A percentile compares a stretch with the other conserved stretches of the same genome.
These are phyloP conservation scores for Russula griseocarnosa DNA, from an alignment of 768 basidiomycete genomes.

Conservation along the genomic window DNA sequence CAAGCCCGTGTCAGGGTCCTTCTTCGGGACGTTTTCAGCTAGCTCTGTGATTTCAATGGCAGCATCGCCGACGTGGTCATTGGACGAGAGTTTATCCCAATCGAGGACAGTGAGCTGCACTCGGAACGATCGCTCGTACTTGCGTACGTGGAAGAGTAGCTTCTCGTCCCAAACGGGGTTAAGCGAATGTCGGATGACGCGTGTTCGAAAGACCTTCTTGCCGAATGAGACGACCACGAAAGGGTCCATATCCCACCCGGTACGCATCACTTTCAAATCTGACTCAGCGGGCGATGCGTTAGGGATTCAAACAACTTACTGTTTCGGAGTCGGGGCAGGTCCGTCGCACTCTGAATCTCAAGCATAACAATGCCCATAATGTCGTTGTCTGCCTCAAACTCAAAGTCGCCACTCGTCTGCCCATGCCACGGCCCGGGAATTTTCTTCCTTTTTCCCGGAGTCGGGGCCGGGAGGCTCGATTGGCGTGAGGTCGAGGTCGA, in stretches of 20 bases:
- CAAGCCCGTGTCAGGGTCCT: conserved; percentile 51
- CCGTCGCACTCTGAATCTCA: conserved; percentile 79
- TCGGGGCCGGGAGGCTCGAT: conserved; percentile 28
- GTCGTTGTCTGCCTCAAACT: conserved; percentile 69
- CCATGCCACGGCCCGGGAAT: conserved; percentile 41
- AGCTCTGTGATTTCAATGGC: conserved; percentile 68
- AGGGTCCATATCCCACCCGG: conserved; percentile 95
- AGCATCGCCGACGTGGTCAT: conserved; percentile 85
- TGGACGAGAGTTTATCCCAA: conserved; percentile 91
- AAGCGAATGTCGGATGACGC: conserved; percentile 76
- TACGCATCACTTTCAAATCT: conserved; percentile 63
- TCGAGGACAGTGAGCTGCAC: conserved; percentile 84
- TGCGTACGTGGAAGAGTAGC: conserved; percentile 88
- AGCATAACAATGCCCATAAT: conserved; percentile 93
- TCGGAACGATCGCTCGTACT: conserved; percentile 76
- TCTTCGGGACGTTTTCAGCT: conserved; percentile 44
- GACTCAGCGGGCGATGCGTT: not conserved
- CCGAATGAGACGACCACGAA: conserved; percentile 95
- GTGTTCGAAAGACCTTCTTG: conserved; percentile 94
- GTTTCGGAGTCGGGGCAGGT: conserved; percentile 79
- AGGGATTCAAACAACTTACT: conserved; percentile 48
- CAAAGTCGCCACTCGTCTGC: conserved; percentile 45
- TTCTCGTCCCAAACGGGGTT: conserved; percentile 96
- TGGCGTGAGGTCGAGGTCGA: conserved; percentile 21
- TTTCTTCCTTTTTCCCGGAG: conserved; percentile 37